Evolutionary conservation across 2,329 filamentous ascomycete species (phyloP).

Genomic region (Diaporthe sp.): DNA sequence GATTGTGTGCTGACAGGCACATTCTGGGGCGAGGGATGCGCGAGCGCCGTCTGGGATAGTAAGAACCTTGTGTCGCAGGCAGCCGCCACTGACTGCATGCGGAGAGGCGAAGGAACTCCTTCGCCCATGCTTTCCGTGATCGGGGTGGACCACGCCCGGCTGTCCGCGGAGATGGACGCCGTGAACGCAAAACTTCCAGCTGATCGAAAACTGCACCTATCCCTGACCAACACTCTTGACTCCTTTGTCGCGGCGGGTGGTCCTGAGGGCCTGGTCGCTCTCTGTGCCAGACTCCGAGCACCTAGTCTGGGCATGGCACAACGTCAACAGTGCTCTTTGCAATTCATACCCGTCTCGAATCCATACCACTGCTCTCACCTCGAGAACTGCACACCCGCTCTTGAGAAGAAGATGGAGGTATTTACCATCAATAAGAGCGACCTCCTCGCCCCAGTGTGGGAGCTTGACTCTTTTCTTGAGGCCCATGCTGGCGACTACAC

Average conservation of each 20-base stretch:
- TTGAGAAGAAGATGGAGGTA: conserved; percentile 89
- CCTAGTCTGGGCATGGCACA: neutral
- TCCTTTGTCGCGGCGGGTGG: conserved; percentile 98
- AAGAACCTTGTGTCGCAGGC: conserved; percentile 87
- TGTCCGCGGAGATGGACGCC: neutral
- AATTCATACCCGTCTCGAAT: conserved; percentile 94
- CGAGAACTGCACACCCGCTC: conserved; percentile 96
- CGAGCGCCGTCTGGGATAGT: conserved; percentile 97
- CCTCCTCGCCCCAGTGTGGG: conserved; percentile 87
- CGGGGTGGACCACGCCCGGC: neutral
- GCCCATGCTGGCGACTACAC: conserved; percentile 73
- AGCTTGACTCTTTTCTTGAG: conserved; percentile 91
- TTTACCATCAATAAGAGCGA: conserved; percentile 79
- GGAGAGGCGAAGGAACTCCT: conserved; percentile 91
- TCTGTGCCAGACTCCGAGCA: conserved; percentile 86
- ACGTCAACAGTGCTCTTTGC: conserved; percentile 89
- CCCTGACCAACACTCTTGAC: conserved; percentile 93
- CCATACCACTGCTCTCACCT: conserved; percentile 93
- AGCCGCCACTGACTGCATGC: conserved; percentile 79
- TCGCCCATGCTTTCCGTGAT: conserved; percentile 67
- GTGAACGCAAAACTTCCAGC: neutral
- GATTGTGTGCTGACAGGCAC: conserved; percentile 88
- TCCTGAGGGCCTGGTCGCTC: conserved; percentile 93
- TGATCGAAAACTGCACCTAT: conserved; percentile 83
- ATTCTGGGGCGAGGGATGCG: conserved; percentile 98